These are phyloP conservation scores for Strobilomyces confusus DNA, from an alignment of 768 basidiomycete species.

Conservation along the genomic window DNA sequence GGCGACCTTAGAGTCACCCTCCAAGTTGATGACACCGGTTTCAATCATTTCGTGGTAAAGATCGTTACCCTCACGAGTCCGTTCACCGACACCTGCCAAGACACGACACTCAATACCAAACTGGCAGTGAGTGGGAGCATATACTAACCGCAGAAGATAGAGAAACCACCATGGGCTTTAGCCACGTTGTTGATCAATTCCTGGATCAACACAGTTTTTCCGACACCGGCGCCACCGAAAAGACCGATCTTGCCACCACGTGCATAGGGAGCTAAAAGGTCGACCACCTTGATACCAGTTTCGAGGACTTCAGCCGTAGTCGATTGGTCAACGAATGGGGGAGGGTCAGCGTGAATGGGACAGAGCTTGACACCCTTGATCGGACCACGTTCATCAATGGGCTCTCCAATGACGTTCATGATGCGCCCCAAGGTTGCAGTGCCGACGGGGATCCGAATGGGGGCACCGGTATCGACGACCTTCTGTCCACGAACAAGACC, in stretches of 20 bases:
- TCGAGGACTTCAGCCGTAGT: conserved; percentile 98
- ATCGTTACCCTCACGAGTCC: conserved; percentile 99
- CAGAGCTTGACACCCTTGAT: conserved; percentile 91
- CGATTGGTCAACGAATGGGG: conserved; percentile 96
- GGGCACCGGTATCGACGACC: conserved; percentile 94
- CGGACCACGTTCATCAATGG: conserved; percentile 99
- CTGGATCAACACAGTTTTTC: conserved; percentile 99
- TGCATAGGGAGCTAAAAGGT: conserved; percentile 98
- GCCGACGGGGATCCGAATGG: conserved; percentile 97
- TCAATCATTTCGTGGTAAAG: conserved; percentile 99
- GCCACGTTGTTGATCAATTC: conserved; percentile 99
- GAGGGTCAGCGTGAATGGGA: conserved; percentile 97
- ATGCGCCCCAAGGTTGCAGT: conserved; percentile 93
- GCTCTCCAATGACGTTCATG: conserved; percentile 99
- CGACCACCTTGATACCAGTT: conserved; percentile 99
- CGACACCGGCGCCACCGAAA: conserved; percentile 99
- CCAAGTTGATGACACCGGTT: conserved; percentile 99
- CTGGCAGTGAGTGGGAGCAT: not conserved
- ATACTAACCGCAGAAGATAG: conserved; percentile 88
- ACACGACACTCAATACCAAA: conserved; percentile 9
- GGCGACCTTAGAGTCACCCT: conserved; percentile 99
- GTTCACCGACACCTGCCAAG: conserved; percentile 89
- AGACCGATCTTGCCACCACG: conserved; percentile 99
- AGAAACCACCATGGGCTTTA: conserved; percentile 99
- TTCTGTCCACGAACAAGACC: conserved; percentile 99